A percentile compares a stretch with the other conserved stretches of the same genome.
Evolutionary conservation across 495 filamentous ascomycete genomes (phyloP).

Genomic region (Lentithecium fluviatile): DNA sequence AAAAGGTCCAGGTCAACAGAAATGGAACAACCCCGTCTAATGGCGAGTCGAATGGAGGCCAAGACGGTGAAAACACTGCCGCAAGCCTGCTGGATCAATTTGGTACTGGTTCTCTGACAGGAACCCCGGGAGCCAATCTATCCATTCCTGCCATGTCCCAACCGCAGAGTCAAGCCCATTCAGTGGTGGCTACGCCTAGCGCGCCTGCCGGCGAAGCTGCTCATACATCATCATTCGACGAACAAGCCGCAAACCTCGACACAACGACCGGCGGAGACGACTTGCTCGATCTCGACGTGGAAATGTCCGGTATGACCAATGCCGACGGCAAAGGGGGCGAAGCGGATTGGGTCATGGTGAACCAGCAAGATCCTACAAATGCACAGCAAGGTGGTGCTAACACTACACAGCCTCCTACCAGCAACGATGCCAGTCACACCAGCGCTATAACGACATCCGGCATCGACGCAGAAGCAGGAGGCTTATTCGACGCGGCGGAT

Average conservation of each 20-base stretch:
- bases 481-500: conserved; percentile 40
- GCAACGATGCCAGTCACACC: not conserved
- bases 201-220: not conserved
- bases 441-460: conserved; percentile 15
- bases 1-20: conserved; percentile 23
- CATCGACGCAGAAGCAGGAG: conserved; percentile 33
- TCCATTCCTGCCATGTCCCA: conserved; percentile 30
- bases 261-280: conserved; percentile 17
- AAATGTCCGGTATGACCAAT: conserved; percentile 36
- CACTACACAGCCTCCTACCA: conserved; percentile 24
- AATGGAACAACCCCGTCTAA: conserved; percentile 6
- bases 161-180: conserved; percentile 29
- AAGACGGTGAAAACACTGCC: conserved; percentile 33
- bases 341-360: conserved; percentile 63
- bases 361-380: conserved; percentile 23
- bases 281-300: conserved; percentile 37
- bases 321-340: conserved; percentile 35
- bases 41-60: conserved; percentile 16
- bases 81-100: conserved; percentile 37
- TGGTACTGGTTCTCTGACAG: conserved; percentile 28
- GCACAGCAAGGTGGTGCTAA: not conserved
- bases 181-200: conserved; percentile 28
- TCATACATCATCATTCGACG: conserved; percentile 7
- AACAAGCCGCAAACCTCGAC: conserved; percentile 12
- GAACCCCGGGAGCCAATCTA: conserved; percentile 30